Evolutionary conservation across 164 flowering plant species (phyloP).

Genomic region (Liriodendron chinense): DNA sequence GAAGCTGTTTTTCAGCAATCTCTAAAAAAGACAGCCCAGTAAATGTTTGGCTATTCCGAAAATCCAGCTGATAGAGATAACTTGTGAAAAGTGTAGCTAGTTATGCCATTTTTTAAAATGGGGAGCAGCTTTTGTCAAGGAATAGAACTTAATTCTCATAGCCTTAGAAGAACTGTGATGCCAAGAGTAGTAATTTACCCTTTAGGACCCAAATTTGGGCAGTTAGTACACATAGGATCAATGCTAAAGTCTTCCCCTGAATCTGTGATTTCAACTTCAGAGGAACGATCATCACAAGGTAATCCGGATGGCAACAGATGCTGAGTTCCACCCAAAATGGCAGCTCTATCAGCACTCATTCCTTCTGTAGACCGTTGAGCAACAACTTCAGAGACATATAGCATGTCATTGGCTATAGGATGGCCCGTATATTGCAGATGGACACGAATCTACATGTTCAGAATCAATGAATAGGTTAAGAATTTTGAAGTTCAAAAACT

Average conservation of each 20-base stretch:
- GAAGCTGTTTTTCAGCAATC: background rate
- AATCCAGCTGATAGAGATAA: background rate
- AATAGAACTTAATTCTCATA: background rate
- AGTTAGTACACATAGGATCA: constrained; percentile 93
- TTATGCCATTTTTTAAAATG: too few species aligned
- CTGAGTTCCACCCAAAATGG: constrained; percentile 8
- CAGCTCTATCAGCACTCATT: constrained; percentile 53
- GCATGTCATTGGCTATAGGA: constrained; percentile 90
- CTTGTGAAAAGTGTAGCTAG: background rate
- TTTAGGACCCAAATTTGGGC: constrained; percentile 86
- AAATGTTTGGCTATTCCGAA: background rate
- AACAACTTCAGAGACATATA: constrained; percentile 56
- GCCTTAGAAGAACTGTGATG: background rate
- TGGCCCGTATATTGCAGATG: constrained; percentile 78
- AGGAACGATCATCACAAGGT: constrained; percentile 7
- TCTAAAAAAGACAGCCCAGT: background rate
- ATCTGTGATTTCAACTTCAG: constrained; percentile 24
- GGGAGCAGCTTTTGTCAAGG: too few species aligned
- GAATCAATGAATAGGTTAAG: background rate
- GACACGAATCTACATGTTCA: constrained; percentile 64
- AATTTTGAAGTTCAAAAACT: constrained; percentile 5
- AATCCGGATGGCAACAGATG: constrained; percentile 15
- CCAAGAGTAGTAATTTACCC: constrained; percentile 48
- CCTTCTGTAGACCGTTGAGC: constrained; percentile 41
- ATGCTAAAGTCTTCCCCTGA: constrained; percentile 47